Conservation (phyloP, 2,329 filamentous ascomycete genomes). For the Hymenoscyphus scutula region DNA sequence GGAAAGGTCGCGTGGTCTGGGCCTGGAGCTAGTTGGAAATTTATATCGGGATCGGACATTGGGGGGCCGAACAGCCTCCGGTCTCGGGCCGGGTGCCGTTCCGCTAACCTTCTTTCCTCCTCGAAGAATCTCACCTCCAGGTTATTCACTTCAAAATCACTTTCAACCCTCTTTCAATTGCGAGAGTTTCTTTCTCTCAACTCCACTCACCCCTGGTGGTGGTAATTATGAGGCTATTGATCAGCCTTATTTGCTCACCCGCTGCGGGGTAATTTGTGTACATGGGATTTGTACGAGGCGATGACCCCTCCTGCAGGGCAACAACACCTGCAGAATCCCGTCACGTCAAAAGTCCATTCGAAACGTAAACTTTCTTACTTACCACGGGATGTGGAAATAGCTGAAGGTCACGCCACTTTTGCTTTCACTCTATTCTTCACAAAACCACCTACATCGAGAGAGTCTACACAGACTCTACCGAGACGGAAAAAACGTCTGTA, state of each 20-base stretch:
- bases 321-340: not conserved
- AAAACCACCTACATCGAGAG: too few relatives aligned
- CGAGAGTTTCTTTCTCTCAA: not conserved
- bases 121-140: not conserved
- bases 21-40: not conserved
- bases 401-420: too few relatives aligned
- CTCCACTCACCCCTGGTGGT: too few relatives aligned
- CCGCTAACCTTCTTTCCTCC: not conserved
- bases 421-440: too few relatives aligned
- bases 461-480: too few relatives aligned
- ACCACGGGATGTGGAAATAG: too few relatives aligned
- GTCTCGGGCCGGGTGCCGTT: not conserved
- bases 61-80: not conserved
- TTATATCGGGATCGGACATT: not conserved
- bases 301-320: constrained; percentile 1
- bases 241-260: constrained; percentile 3
- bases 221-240: not conserved
- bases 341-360: too few relatives aligned
- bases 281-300: constrained; percentile 1
- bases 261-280: not conserved
- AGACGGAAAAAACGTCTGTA: too few relatives aligned
- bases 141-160: not conserved
- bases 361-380: too few relatives aligned
- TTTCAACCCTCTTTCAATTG: not conserved
- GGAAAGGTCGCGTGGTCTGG: not conserved